phyloP scores from a whole-genome alignment of 129 eudicot genomes.

The Arctium lappa region DNA sequence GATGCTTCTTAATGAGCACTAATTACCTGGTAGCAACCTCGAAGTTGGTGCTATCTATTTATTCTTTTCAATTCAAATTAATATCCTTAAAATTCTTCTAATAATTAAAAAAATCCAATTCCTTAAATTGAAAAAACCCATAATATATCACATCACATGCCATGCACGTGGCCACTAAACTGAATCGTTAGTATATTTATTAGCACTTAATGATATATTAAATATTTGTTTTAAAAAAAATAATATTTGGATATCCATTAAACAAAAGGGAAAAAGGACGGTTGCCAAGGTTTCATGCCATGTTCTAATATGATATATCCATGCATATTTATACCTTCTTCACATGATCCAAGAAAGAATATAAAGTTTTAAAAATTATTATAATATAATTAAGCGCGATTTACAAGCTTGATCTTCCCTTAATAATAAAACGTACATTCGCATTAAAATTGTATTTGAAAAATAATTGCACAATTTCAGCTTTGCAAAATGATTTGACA shows the following conservation, averaged over 20 bases:
- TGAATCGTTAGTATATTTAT: background rate
- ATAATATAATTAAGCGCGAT: constrained; percentile 12
- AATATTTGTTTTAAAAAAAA: background rate
- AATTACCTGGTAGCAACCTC: constrained; percentile 28
- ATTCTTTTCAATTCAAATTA: background rate
- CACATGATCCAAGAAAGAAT: constrained; percentile 62
- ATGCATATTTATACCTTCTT: constrained; percentile 24
- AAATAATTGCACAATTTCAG: constrained; percentile 6
- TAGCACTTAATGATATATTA: constrained; percentile 14
- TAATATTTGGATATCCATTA: background rate
- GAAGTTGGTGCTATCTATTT: background rate
- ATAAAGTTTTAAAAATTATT: background rate
- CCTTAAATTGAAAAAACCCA: background rate
- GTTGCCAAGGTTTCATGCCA: constrained; percentile 42
- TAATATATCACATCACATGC: constrained; percentile 12
- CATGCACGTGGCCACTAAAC: constrained; percentile 50
- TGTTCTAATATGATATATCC: constrained; percentile 26
- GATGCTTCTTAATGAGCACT: constrained; percentile 10
- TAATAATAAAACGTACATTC: background rate
- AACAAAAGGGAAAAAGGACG: constrained; percentile 14
- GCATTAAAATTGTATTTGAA: constrained; percentile 22
- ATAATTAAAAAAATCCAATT: background rate
- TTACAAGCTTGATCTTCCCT: constrained; percentile 35
- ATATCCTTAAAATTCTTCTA: background rate
- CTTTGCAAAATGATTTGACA: constrained; percentile 9